phyloP scores from a whole-genome alignment of 176 grass and related monocot species.

The Hyparrhenia diplandra region DNA sequence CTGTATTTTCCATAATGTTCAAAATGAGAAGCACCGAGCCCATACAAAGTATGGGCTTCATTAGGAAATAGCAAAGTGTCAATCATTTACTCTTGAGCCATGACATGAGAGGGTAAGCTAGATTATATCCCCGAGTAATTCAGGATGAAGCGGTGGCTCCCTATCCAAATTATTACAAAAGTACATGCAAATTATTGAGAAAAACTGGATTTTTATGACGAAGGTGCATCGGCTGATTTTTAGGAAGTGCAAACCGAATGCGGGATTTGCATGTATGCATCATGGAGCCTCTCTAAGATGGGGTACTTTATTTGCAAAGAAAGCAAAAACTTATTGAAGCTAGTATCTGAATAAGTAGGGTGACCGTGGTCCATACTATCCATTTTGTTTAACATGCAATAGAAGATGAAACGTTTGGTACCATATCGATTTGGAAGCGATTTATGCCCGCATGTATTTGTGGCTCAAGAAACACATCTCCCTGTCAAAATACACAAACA shows the following conservation, averaged over 20 bases:
- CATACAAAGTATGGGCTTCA: not conserved
- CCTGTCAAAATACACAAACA: conserved; percentile 38
- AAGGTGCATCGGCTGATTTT: conserved; percentile 72
- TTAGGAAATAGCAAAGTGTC: not conserved
- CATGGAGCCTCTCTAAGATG: conserved; percentile 52
- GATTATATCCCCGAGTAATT: not conserved
- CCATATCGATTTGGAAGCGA: conserved; percentile 65
- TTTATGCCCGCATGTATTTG: conserved; percentile 43
- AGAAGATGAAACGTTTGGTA: not conserved
- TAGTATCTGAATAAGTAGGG: too few species aligned
- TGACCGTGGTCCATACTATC: not conserved
- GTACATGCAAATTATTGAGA: not conserved
- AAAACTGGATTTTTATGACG: not conserved
- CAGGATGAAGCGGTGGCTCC: not conserved
- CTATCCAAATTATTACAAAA: conserved; percentile 4
- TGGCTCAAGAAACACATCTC: conserved; percentile 58
- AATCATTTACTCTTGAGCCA: not conserved
- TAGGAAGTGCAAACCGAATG: conserved; percentile 67
- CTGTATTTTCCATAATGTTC: not conserved
- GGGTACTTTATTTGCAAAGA: conserved; percentile 63
- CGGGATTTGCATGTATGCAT: conserved; percentile 59
- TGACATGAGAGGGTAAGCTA: not conserved
- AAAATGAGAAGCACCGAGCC: not conserved
- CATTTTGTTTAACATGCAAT: not conserved
- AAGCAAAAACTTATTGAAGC: not conserved